These are phyloP conservation scores for Hypoxylon lenormandii DNA, from an alignment of 495 filamentous ascomycete species.

Conservation along the genomic window DNA sequence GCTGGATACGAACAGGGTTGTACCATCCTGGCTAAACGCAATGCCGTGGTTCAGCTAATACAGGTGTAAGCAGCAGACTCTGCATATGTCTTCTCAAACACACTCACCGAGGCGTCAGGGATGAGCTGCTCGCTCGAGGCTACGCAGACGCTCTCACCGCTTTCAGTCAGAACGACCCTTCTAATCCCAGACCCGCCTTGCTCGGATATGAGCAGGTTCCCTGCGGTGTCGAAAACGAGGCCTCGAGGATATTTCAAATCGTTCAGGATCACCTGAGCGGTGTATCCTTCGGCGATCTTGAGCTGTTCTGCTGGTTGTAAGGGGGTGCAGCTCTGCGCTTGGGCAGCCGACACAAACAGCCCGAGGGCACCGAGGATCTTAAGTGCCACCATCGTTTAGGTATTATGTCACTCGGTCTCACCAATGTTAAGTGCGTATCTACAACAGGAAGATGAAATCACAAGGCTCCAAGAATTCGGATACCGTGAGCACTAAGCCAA, in stretches of 20 bases:
- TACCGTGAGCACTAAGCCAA: background rate
- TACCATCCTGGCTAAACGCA: constrained; percentile 68
- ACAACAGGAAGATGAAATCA: background rate
- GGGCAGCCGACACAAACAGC: constrained; percentile 16
- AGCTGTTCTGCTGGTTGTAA: constrained; percentile 42
- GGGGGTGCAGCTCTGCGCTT: constrained; percentile 26
- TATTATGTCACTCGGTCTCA: background rate
- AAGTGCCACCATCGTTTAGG: constrained; percentile 19
- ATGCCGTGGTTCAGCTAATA: constrained; percentile 72
- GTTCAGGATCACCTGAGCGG: constrained; percentile 63
- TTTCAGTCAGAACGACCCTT: constrained; percentile 62
- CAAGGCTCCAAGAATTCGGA: background rate
- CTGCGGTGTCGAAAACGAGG: constrained; percentile 67
- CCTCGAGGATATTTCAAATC: constrained; percentile 64
- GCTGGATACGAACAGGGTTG: constrained; percentile 71
- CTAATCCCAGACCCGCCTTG: constrained; percentile 61
- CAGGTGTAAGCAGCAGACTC: background rate
- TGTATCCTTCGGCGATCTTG: constrained; percentile 66
- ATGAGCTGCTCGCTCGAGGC: constrained; percentile 56
- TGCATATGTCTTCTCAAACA: background rate
- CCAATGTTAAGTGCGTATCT: background rate
- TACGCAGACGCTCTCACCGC: constrained; percentile 61
- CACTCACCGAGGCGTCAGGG: constrained; percentile 54
- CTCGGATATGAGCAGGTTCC: constrained; percentile 70
- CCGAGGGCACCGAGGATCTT: constrained; percentile 15